Base-by-base conservation (phyloP, 2,329 filamentous ascomycete species). In the Aotearoamyces nothofagi region DNA sequence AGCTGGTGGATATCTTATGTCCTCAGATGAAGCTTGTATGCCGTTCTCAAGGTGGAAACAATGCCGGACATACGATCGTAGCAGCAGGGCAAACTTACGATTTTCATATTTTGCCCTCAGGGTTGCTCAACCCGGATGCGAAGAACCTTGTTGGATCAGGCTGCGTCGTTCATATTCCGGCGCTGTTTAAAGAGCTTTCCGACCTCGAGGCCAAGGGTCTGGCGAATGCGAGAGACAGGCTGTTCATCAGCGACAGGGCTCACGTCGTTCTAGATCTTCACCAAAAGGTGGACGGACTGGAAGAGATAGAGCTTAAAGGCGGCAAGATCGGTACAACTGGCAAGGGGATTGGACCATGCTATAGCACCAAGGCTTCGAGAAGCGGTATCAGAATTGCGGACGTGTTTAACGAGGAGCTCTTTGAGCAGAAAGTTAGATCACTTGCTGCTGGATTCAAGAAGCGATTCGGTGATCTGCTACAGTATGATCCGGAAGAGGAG, bases 131-230 rank as follows among this genome's bases (percentile, higher is more conserved):
- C 47, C 73, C 77, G 5, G 57, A 58, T 24, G 79, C 69, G 50
- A 62, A 70, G 43, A 86, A 84, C 56, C 58, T 86, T 33, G 77
- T 86, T 47, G 79, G 78, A 34, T 76, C 73, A 27, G 76, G 62
- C 26, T 64, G 69, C 22, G 68, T 20, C 19, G 7, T 20, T n/a
- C 19, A 20, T n/a, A n/a, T 20, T 7, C 19, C 19, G 9, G 34
- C 60, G 30, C 76, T 78, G 57, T 77, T 78, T 60, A 63, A 66
- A 40, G 74, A 20, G n/a, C 19, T 20, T n/a, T 7, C 19, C 7
- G 19, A 58, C 10, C 51, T 78, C 15, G 63, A 77, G 41, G 59
- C 58, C 31, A 68, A 78, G 45, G 71, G 71, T 8, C 54, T 78
- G 10, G 39, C 38, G 34, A 53, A 66, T 37, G 68, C 61, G 12